Conservation (phyloP, 176 grass and related monocot species). For the Cenchrus purpureus region DNA sequence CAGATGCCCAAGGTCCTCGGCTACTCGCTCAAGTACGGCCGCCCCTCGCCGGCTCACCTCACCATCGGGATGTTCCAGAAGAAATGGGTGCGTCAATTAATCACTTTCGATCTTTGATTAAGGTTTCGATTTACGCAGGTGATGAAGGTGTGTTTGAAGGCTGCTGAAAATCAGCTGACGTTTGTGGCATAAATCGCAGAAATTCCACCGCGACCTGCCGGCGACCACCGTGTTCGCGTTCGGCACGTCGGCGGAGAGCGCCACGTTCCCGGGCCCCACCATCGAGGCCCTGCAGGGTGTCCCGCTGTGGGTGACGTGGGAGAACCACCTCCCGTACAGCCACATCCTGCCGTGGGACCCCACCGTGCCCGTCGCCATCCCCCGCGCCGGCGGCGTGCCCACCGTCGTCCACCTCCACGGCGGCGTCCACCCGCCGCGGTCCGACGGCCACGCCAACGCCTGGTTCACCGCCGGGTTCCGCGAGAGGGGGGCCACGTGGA, state of each 20-base stretch:
- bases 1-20: slow-evolving; percentile 74
- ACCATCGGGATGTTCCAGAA: slow-evolving; percentile 74
- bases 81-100: slow-evolving; percentile 61
- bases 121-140: no score
- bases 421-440: slow-evolving; percentile 54
- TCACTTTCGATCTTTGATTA: background rate
- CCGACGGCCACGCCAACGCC: slow-evolving; percentile 60
- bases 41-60: slow-evolving; percentile 44
- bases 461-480: slow-evolving; percentile 74
- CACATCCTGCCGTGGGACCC: slow-evolving; percentile 85
- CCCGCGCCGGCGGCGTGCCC: slow-evolving; percentile 62
- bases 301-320: slow-evolving; percentile 63
- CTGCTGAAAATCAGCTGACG: no score
- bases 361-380: slow-evolving; percentile 58
- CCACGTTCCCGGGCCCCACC: slow-evolving; percentile 69
- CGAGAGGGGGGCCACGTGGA: slow-evolving; percentile 49
- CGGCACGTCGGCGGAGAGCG: slow-evolving; percentile 34
- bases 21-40: slow-evolving; percentile 51
- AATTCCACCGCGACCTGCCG: slow-evolving; percentile 85
- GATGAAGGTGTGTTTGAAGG: background rate
- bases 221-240: slow-evolving; percentile 70
- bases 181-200: slow-evolving; percentile 8
- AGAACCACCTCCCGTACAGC: slow-evolving; percentile 60
- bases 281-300: slow-evolving; percentile 67
- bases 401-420: slow-evolving; percentile 83